These are phyloP conservation scores for Aureobasidium uvarum DNA, from an alignment of 2,329 filamentous ascomycete genomes.

Conservation along the genomic window DNA sequence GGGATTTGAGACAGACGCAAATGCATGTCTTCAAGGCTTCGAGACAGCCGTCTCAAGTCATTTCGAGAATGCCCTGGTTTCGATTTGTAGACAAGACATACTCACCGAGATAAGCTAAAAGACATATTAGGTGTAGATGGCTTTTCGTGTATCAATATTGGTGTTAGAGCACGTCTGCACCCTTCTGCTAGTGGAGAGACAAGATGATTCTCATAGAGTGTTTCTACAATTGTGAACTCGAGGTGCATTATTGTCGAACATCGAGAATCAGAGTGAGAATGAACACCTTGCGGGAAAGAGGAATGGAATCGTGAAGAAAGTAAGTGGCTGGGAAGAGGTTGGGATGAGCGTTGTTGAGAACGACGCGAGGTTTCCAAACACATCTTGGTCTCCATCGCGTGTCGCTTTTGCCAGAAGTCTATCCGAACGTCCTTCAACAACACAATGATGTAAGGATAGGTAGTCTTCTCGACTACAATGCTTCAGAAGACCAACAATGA, in stretches of 20 bases:
- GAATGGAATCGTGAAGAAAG: not conserved
- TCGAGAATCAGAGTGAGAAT: no score
- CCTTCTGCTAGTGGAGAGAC: not conserved
- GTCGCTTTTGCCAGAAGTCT: not conserved
- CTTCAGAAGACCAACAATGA: not conserved
- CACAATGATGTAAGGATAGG: not conserved
- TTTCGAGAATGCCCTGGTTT: not conserved
- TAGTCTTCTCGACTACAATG: not conserved
- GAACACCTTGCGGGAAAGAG: no score
- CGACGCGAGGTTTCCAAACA: not conserved
- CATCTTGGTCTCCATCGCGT: not conserved
- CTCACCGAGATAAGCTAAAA: not conserved
- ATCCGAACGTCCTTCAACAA: not conserved
- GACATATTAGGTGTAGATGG: not conserved
- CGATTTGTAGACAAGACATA: not conserved
- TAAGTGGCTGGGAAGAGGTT: not conserved
- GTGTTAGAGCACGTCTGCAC: not conserved
- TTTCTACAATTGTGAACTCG: no score
- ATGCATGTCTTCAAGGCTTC: conserved; percentile 2
- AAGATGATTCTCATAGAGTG: not conserved
- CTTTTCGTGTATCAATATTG: not conserved
- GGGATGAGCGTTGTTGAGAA: not conserved
- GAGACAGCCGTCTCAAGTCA: not conserved
- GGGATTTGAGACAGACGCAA: not conserved
- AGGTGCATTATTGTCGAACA: no score